These are phyloP conservation scores for Dactylellina cionopaga DNA, from an alignment of 2,329 filamentous ascomycete species.

Conservation along the genomic window DNA sequence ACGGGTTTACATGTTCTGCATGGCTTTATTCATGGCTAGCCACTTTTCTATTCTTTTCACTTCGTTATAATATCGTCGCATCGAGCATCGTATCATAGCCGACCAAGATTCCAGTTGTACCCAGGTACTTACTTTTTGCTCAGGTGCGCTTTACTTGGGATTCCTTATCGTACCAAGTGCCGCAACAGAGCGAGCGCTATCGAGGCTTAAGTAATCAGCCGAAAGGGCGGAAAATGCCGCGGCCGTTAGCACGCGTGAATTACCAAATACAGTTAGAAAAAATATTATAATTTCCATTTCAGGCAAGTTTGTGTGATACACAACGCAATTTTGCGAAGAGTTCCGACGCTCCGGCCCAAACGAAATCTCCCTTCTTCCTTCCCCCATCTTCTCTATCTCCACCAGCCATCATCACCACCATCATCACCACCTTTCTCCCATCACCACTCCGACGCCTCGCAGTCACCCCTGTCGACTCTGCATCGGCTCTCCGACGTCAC, in stretches of 20 bases:
- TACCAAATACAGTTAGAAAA: conserved; percentile 1
- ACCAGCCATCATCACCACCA: conserved; percentile 25
- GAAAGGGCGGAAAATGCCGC: conserved; percentile 24
- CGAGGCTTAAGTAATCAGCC: conserved; percentile 7
- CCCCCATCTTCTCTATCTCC: conserved; percentile 34
- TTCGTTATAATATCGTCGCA: conserved; percentile 16
- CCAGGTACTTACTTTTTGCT: no score
- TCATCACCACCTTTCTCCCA: conserved; percentile 14
- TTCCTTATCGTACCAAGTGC: no score
- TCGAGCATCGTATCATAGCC: conserved; percentile 12
- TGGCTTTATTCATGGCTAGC: no score
- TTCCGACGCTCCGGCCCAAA: conserved; percentile 42
- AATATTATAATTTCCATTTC: conserved; percentile 5
- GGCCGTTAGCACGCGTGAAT: conserved; percentile 23
- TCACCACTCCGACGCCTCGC: conserved; percentile 2
- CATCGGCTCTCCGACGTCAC: background rate
- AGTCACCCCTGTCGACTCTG: background rate
- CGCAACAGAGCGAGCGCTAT: no score
- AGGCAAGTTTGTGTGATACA: conserved; percentile 10
- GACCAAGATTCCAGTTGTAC: no score
- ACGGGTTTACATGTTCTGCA: no score
- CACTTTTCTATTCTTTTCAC: background rate
- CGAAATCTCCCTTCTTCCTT: conserved; percentile 29
- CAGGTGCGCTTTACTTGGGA: no score
- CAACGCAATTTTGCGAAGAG: conserved; percentile 33